Base-by-base conservation (phyloP, 306 rosid genomes). In the Betula pendula region DNA sequence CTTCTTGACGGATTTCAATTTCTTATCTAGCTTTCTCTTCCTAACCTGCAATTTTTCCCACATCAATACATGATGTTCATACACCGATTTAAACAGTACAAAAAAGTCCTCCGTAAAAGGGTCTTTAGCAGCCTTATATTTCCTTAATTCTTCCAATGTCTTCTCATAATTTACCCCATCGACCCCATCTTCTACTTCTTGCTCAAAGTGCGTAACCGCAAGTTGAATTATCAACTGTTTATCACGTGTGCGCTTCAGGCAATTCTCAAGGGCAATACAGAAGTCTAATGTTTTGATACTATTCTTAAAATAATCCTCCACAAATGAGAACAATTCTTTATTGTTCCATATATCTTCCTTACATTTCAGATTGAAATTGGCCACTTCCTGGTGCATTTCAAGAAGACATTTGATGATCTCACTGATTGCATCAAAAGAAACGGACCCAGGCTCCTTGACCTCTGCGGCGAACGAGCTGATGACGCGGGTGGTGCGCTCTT, bases 371-470 rank as follows among this genome's bases (percentile, higher is more conserved):
- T 89, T 82, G 63, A 89, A 80, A 49, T 74, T 85, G 55, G 87
- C 91, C 24, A 83, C 98, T 55, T 89, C 96, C 80, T 81, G 92
- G 72, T 92, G 88, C 95, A 86, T 89, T 31, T 92, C 97, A 38
- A 87, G 90, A 73, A 89, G 79, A 80, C 89, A 84, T 31, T 89
- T 92, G 12, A 93, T 82, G 29, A 90, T 86, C 79, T 89, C 97
- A 65, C 81, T 83, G 14, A 94, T 86, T 0, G 91, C 90, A 63
- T 84, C 92, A 35, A 92, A 63, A 0, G 97, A 87, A 50, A 92
- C 24, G 3, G 93, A 83, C 24, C 88, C 85, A 35, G 79, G 33
- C 13, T 56, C 84, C 70, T 84, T 91, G 16, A 88, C 80, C 66
- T 92, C 92, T 3, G 56, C 33, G 29, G 91, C 82, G 8, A 94